A percentile compares a stretch with the other conserved stretches of the same genome.
phyloP scores from a whole-genome alignment of 1,284 basidiomycete species.

The Trichosporon asahii region DNA sequence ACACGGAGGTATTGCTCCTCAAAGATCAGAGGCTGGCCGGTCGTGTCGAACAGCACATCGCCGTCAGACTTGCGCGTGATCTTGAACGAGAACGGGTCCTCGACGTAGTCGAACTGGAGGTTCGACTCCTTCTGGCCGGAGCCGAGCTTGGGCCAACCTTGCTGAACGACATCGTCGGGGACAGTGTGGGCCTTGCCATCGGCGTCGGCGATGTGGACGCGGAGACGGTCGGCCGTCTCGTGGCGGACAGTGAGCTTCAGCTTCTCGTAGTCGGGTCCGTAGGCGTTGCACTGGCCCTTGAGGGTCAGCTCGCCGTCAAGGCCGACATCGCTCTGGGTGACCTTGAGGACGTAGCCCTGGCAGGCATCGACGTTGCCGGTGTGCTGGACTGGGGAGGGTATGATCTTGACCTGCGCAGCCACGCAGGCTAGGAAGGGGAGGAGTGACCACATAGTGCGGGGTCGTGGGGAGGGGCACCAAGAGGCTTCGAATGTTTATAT shows the following conservation, averaged over 20 bases:
- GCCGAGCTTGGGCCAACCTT: constrained; percentile 57
- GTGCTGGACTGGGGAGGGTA: constrained; percentile 31
- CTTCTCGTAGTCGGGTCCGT: constrained; percentile 64
- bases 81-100: constrained; percentile 72
- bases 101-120: constrained; percentile 62
- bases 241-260: constrained; percentile 57
- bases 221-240: constrained; percentile 53
- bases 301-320: constrained; percentile 28
- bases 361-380: constrained; percentile 31
- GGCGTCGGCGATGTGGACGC: constrained; percentile 67
- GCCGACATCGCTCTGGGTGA: constrained; percentile 16
- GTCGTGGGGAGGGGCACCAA: background rate
- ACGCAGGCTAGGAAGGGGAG: background rate
- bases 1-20: constrained; percentile 75
- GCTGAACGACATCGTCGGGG: constrained; percentile 58
- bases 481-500: background rate
- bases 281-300: constrained; percentile 62
- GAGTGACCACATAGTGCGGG: background rate
- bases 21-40: constrained; percentile 63
- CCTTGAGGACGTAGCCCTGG: constrained; percentile 32
- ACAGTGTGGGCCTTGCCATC: constrained; percentile 62
- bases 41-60: constrained; percentile 66
- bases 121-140: constrained; percentile 43
- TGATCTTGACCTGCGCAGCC: constrained; percentile 12
- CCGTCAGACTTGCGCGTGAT: constrained; percentile 60